Evolutionary conservation across 108 stramenopile genomes (phyloP), one percentile per base, ranked within the genome.

Genomic region (Pseudonitzschia delicatissima): DNA sequence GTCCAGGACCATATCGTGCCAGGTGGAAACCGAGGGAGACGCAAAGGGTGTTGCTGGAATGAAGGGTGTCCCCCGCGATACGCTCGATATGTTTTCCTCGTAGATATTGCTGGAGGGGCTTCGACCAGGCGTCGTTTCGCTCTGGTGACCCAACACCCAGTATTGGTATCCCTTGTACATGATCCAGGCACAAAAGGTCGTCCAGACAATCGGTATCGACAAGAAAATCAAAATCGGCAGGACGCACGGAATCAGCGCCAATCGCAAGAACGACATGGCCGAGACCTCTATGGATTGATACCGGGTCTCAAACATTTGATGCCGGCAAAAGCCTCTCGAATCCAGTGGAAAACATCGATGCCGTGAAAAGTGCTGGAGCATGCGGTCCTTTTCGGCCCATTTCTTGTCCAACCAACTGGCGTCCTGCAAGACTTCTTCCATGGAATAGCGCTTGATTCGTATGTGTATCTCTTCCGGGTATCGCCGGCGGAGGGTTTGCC

Each of bases 351-450:
- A 87, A 28, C 49, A 39, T 8, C 70, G 44, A 51, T 83, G 79
- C 26, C 76, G 37, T 8, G 80, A 59, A 77, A 87, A 91, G 51
- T 87, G 76, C 21, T 64, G 45, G 17, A 91, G 70, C 25, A 87
- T 69, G 9, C 87, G 75, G 36, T 91, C 90, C 40, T 91, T 91
- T 50, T 86, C 85, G 13, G 77, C 74, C 90, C 90, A 91, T 58
- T 85, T 83, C 52, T 91, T 85, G 55, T 91, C 90, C 53, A 91
- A 60, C 90, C 90, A 91, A 15, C 75, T 62, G 18, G 85, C 35
- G 69, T 91, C 85, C 53, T 74, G 69, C 0, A 87, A 35, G 7
- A 87, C 90, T 78, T 91, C 90, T 59, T 85, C 90, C 71, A 91
- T 67, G 68, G 72, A 77, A 39, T 78, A 84, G 11, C 87, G 75